Base-by-base conservation (phyloP, 2,329 filamentous ascomycete species). In the Chaetomium sp. region DNA sequence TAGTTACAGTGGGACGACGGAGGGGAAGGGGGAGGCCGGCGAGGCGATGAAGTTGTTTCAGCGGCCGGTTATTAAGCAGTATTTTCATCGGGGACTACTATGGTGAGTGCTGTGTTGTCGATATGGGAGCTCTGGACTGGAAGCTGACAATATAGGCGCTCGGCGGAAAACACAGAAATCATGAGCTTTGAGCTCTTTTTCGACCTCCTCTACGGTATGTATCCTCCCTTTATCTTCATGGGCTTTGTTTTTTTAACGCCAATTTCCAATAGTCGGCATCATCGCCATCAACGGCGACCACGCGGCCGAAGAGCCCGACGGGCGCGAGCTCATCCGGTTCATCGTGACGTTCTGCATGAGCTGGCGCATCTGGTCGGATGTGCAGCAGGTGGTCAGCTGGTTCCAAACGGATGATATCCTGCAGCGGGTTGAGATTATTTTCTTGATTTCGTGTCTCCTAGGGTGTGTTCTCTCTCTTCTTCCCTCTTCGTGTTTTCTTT, bases 271-370 rank as follows among this genome's bases (percentile, higher is more conserved):
- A 47, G 45, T 47, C 33, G 45, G 45, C 45, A 47, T 47, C 45
- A 47, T 47, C 19, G 45, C 45, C 45, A 47, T 47, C 45, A 47
- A 47, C 33, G 45, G 45, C 7, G 45, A 47, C 14, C 45, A 47
- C 11, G 45, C 33, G 8, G 45, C 45, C 33, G 45, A 47, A 32
- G 45, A 47, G 33, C 4, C 45, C 45, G 34, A 47, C 33, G 45
- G 45, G 12, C 33, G 37, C 33, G 45, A 47, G 45, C 45, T 47
- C 11, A 33, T 47, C 11, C 45, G 45, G 12, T 47, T 47, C 10
- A 34, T 47, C 5, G 45, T 47, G 11, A 47, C 45, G 5, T 47
- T 47, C 8, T 12, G 33, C 45, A 47, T 47, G 45, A 47, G 45
- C 32, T 47, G 45, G 45, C 5, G 45, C 11, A 47, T 47, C 33